phyloP scores from a whole-genome alignment of 116 monocot species.

The Thalassia testudinum region DNA sequence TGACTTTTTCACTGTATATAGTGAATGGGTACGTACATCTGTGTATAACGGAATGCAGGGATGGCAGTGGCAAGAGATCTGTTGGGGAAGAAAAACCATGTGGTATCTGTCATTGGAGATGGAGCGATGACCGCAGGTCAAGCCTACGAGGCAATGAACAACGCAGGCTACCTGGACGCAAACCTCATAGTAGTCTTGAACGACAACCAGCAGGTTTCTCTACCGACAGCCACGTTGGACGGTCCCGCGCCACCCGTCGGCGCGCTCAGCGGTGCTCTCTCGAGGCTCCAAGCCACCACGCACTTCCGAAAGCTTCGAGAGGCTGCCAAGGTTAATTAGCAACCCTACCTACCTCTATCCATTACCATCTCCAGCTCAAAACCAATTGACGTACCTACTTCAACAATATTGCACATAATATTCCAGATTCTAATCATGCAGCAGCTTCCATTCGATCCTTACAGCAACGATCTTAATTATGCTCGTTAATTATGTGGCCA shows the following conservation, averaged over 20 bases:
- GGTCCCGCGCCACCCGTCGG: conserved; percentile 15
- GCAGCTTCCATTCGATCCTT: background rate
- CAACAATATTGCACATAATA: too few species aligned
- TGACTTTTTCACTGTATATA: too few species aligned
- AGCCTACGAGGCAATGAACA: conserved; percentile 21
- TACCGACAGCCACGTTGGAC: conserved; percentile 16
- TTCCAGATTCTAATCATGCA: too few species aligned
- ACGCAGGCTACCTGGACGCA: conserved; percentile 12
- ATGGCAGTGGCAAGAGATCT: conserved; percentile 17
- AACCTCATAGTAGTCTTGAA: conserved; percentile 15
- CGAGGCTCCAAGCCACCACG: conserved; percentile 11
- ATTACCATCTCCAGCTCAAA: background rate
- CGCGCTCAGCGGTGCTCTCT: conserved; percentile 10
- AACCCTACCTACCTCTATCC: too few species aligned
- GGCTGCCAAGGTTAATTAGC: conserved; percentile 5
- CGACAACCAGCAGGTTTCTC: conserved; percentile 17
- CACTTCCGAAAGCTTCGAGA: conserved; percentile 9
- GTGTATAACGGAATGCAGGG: background rate
- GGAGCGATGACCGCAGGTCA: conserved; percentile 23
- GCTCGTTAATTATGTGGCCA: too few species aligned
- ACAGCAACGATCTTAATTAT: too few species aligned
- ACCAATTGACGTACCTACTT: too few species aligned
- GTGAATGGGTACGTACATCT: too few species aligned
- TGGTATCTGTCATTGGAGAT: conserved; percentile 17
- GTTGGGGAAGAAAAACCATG: conserved; percentile 12